Evolutionary conservation across 2,329 filamentous ascomycete species (phyloP), one percentile per base, ranked within the genome.

Genomic region (Teratosphaeria pseudoeucalypti): DNA sequence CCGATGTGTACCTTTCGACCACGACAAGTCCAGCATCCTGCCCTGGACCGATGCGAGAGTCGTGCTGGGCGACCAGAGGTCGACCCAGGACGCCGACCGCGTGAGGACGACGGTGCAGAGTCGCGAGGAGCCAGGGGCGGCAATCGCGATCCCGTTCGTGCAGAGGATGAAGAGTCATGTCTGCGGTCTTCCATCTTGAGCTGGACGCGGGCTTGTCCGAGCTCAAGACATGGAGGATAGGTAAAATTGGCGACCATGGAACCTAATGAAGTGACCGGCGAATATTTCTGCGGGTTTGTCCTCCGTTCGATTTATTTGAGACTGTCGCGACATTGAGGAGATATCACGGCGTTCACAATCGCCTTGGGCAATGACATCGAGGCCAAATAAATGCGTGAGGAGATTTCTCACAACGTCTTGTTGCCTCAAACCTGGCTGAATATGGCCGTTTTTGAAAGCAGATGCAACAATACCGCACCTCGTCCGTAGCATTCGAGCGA

Each of bases 1-100:
- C 16, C 16, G 14, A 34, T 12, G 11, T 39, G 49, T 60, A 71
- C 72, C 65, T 74, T 74, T 34, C 72, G 62, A 26, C 66, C 70
- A 14, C 72, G 65, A 63, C 72, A 74, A 10, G 72, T 74, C 68
- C 80, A 82, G 65, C 80, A 82, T 59, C 80, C 80, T 37, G 78
- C 81, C 61, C 80, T 72, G 55, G 80, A 82, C 58, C 80, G 75
- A 58, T 81, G 79, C 49, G 80, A 80, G 14, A 82, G 72, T 57
- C 79, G 76, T 27, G 79, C 69, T 10, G 67, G 58, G 12, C 68
- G 63, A 43, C 63, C 58, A 12, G 63, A 59, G 19, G 58, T 43
- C 16, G 62, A 60, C 47, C 29, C 55, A 23, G 64, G 59, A 34
- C 62, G 34, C 54, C 60, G 63, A 34, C 62, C 60, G 43, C 55